These are phyloP conservation scores for Pulicaria dysenterica DNA, from an alignment of 129 eudicot genomes.

Conservation along the genomic window DNA sequence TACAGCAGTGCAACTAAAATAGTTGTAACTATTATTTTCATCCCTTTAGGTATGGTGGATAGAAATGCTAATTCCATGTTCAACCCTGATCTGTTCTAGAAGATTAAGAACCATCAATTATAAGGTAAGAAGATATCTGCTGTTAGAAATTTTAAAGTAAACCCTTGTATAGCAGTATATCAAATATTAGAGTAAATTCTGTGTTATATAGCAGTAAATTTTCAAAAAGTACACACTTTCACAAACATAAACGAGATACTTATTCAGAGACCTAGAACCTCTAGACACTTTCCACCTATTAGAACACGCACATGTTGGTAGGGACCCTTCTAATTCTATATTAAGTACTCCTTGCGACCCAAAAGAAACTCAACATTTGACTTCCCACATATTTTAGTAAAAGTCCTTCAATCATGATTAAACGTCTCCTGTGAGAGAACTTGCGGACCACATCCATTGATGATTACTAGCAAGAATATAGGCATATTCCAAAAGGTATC, in stretches of 20 bases:
- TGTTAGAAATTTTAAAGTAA: not conserved
- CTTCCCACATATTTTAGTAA: not conserved
- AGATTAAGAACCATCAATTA: not conserved
- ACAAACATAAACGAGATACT: not conserved
- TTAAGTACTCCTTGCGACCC: not conserved
- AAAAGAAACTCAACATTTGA: not conserved
- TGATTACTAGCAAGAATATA: conserved; percentile 1
- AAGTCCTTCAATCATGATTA: not conserved
- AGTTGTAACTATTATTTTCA: not conserved
- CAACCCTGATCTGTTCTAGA: not conserved
- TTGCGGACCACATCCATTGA: not conserved
- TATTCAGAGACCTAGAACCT: conserved; percentile 12
- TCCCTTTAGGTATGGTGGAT: not conserved
- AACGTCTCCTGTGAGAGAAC: not conserved
- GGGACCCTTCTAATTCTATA: conserved; percentile 6
- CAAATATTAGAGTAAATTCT: not conserved
- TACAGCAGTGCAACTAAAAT: not conserved
- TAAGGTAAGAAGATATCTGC: not conserved
- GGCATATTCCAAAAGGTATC: not conserved
- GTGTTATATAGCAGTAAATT: conserved; percentile 1
- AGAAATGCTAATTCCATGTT: conserved; percentile 8
- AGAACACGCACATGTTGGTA: conserved; percentile 7
- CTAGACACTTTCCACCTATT: not conserved
- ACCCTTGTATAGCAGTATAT: conserved; percentile 6
- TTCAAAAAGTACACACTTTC: not conserved